Conservation (phyloP, 371 early-diverging fungal species). For the Mucor circinelloides region DNA sequence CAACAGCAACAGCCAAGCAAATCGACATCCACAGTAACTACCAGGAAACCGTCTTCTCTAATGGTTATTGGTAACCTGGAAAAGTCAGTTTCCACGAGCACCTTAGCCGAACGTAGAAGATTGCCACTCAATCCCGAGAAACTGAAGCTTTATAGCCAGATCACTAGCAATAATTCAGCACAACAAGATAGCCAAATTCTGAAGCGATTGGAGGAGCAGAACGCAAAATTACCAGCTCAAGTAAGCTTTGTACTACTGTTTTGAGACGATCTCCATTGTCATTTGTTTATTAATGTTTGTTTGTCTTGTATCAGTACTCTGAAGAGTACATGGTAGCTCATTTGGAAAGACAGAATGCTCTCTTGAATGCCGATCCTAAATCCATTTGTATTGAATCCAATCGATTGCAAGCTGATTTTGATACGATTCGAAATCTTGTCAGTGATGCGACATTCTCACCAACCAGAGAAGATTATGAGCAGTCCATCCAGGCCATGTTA, state of each 20-base stretch:
- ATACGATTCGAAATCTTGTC: constrained; percentile 51
- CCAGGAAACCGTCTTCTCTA: constrained; percentile 1
- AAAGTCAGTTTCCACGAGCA: constrained; percentile 22
- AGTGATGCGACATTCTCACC: constrained; percentile 43
- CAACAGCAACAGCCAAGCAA: background rate
- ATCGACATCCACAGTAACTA: background rate
- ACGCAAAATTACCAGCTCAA: constrained; percentile 51
- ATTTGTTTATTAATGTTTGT: background rate
- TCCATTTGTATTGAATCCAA: constrained; percentile 62
- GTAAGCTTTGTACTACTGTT: constrained; percentile 21
- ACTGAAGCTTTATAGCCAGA: constrained; percentile 15
- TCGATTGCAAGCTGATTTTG: constrained; percentile 58
- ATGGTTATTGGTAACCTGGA: constrained; percentile 8
- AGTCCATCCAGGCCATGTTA: constrained; percentile 26
- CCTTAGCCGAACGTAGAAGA: constrained; percentile 29
- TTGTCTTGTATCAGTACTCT: constrained; percentile 39
- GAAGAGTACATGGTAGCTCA: constrained; percentile 60
- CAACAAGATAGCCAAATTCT: constrained; percentile 20
- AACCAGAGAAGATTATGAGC: constrained; percentile 28
- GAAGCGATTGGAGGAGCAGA: constrained; percentile 40
- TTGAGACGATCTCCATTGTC: background rate
- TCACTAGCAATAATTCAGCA: background rate
- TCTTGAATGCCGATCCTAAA: constrained; percentile 63
- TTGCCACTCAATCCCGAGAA: constrained; percentile 19
- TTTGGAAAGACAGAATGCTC: constrained; percentile 61